Evolutionary conservation across 2,329 filamentous ascomycete genomes (phyloP).

Genomic region (Tolypocladium ovalisporum): DNA sequence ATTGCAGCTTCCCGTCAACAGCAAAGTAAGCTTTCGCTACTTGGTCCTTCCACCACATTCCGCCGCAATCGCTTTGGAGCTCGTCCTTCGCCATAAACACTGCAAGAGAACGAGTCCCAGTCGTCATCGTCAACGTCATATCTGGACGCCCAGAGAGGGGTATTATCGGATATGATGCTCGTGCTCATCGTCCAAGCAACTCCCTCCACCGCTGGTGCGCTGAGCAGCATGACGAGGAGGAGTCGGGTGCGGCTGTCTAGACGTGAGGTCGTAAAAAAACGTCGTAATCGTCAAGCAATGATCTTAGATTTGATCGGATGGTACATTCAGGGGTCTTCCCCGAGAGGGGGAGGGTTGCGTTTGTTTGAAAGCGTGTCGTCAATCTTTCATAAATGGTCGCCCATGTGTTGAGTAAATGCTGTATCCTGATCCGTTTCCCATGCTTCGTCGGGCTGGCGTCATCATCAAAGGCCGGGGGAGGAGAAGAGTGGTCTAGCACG

Average conservation of each 20-base stretch:
- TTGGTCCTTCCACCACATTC: neutral
- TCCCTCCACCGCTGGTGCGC: slow-evolving; percentile 17
- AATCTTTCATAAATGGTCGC: slow-evolving; percentile 27
- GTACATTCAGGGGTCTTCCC: slow-evolving; percentile 19
- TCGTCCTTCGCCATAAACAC: neutral
- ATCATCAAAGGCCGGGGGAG: slow-evolving; percentile 20
- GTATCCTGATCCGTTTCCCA: slow-evolving; percentile 28
- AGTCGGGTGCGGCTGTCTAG: slow-evolving; percentile 30
- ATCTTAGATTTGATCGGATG: slow-evolving; percentile 21
- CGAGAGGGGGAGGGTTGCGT: slow-evolving; percentile 9
- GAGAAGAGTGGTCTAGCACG: slow-evolving; percentile 5
- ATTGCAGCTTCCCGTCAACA: slow-evolving; percentile 7
- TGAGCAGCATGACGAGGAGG: slow-evolving; percentile 18
- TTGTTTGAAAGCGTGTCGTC: slow-evolving; percentile 17
- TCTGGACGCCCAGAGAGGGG: slow-evolving; percentile 22
- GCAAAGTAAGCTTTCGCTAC: neutral
- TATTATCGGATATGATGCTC: slow-evolving; percentile 28
- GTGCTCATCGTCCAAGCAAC: slow-evolving; percentile 25
- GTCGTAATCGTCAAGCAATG: slow-evolving; percentile 34
- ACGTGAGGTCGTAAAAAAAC: slow-evolving; percentile 35
- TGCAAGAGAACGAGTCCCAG: neutral
- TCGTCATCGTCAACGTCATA: slow-evolving; percentile 22
- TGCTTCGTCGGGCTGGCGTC: slow-evolving; percentile 26
- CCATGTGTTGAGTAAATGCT: slow-evolving; percentile 28
- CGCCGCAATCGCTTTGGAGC: neutral